Conservation (phyloP, 1,139 yeast species). For the Pneumocystis canis region DNA sequence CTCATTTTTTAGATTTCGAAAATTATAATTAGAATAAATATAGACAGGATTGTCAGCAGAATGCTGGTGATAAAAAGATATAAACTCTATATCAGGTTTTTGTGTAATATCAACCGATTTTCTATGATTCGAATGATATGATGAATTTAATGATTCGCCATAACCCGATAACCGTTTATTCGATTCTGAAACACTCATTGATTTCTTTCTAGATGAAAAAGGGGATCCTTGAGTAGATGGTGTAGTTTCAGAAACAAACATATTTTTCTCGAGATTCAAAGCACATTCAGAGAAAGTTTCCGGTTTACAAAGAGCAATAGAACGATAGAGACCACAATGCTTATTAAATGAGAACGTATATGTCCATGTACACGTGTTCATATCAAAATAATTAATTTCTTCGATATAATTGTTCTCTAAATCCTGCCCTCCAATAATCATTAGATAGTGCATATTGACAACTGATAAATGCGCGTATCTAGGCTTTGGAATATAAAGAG, state of each 20-base stretch:
- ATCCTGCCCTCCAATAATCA: conserved; percentile 17
- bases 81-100: background rate
- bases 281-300: background rate
- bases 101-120: background rate
- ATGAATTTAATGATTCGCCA: background rate
- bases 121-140: background rate
- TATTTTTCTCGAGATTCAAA: background rate
- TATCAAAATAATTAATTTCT: conserved; percentile 13
- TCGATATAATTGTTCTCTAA: conserved; percentile 13
- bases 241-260: background rate
- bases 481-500: conserved; percentile 3
- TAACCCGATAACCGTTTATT: background rate
- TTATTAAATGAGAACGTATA: conserved; percentile 3
- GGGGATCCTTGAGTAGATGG: background rate
- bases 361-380: conserved; percentile 12
- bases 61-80: background rate
- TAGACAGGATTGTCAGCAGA: conserved; percentile 6
- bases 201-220: background rate
- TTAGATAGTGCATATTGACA: conserved; percentile 12
- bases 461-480: conserved; percentile 17
- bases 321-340: conserved; percentile 16
- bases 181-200: background rate
- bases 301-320: conserved; percentile 6
- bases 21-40: conserved; percentile 15
- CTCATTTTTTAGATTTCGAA: conserved; percentile 7